Conservation (phyloP, 352 stramenopile species). For the Pythium insidiosum region DNA sequence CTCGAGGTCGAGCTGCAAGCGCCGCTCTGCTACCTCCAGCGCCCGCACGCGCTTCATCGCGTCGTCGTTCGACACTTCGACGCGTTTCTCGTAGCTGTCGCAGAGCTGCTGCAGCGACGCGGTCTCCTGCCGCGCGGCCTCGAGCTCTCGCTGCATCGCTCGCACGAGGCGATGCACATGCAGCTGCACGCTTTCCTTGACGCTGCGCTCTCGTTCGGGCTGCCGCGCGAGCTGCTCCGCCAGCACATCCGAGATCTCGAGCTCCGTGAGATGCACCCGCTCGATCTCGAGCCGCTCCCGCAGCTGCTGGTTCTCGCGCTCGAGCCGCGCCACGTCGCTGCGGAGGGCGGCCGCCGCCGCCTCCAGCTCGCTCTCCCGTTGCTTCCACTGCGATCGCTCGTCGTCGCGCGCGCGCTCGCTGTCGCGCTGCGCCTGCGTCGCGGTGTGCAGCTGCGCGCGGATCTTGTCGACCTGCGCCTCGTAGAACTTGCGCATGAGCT, state of each 20-base stretch:
- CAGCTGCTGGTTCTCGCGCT: slow-evolving; percentile 19
- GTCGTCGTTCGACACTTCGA: slow-evolving; percentile 21
- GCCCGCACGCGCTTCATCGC: slow-evolving; percentile 18
- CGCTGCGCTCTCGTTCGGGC: slow-evolving; percentile 36
- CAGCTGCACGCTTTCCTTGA: slow-evolving; percentile 59
- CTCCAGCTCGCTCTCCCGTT: slow-evolving; percentile 20
- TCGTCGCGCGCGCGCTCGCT: slow-evolving; percentile 35
- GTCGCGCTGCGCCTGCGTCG: slow-evolving; percentile 34
- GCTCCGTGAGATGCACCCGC: slow-evolving; percentile 45
- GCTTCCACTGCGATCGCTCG: slow-evolving; percentile 25
- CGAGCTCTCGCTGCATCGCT: slow-evolving; percentile 28
- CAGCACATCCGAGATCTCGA: slow-evolving; percentile 57
- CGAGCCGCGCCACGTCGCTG: slow-evolving; percentile 6
- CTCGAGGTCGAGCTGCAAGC: slow-evolving; percentile 40
- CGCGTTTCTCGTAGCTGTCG: slow-evolving; percentile 22
- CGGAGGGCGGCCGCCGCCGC: neutral
- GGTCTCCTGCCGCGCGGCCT: slow-evolving; percentile 24
- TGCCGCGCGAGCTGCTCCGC: slow-evolving; percentile 53
- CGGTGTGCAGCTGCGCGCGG: slow-evolving; percentile 39
- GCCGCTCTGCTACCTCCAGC: slow-evolving; percentile 24
- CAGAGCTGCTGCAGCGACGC: slow-evolving; percentile 20
- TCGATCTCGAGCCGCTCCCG: slow-evolving; percentile 44
- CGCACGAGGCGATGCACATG: slow-evolving; percentile 35
- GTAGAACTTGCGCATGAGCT: slow-evolving; percentile 77
- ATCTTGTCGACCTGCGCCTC: slow-evolving; percentile 76